Evolutionary conservation across 352 stramenopile species (phyloP).

Genomic region (Phytophthora boehmeriae): DNA sequence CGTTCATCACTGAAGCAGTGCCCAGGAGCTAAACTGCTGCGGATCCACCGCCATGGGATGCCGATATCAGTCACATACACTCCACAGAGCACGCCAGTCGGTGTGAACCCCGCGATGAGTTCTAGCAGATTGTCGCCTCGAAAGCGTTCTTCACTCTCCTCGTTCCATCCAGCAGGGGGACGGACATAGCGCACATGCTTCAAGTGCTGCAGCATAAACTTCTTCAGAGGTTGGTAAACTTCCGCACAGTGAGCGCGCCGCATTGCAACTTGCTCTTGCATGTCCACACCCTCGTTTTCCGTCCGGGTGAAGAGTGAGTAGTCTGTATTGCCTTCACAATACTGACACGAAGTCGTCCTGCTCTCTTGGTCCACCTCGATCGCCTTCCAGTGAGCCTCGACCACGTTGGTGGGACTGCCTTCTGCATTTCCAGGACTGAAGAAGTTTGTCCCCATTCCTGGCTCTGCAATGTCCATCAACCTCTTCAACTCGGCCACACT

Average conservation of each 20-base stretch:
- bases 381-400: slow-evolving; percentile 8
- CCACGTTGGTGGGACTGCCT: background rate
- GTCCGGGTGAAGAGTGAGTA: background rate
- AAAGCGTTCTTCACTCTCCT: background rate
- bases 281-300: slow-evolving; percentile 4
- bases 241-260: background rate
- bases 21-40: no score
- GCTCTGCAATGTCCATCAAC: slow-evolving; percentile 2
- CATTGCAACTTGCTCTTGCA: background rate
- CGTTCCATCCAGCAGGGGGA: slow-evolving; percentile 4
- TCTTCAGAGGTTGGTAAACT: background rate
- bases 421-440: background rate
- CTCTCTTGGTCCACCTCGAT: slow-evolving; percentile 4
- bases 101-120: slow-evolving; percentile 11
- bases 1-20: no score
- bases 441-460: slow-evolving; percentile 1
- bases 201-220: slow-evolving; percentile 9
- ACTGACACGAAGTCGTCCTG: slow-evolving; percentile 3
- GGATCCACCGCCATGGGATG: background rate
- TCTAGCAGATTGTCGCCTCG: background rate
- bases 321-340: slow-evolving; percentile 6
- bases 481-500: background rate
- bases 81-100: slow-evolving; percentile 7
- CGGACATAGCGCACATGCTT: slow-evolving; percentile 12
- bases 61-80: slow-evolving; percentile 11